Evolutionary conservation across 257 asterid genomes (phyloP), one percentile per base, ranked within the genome.

Genomic region (Rauvolfia tetraphylla): DNA sequence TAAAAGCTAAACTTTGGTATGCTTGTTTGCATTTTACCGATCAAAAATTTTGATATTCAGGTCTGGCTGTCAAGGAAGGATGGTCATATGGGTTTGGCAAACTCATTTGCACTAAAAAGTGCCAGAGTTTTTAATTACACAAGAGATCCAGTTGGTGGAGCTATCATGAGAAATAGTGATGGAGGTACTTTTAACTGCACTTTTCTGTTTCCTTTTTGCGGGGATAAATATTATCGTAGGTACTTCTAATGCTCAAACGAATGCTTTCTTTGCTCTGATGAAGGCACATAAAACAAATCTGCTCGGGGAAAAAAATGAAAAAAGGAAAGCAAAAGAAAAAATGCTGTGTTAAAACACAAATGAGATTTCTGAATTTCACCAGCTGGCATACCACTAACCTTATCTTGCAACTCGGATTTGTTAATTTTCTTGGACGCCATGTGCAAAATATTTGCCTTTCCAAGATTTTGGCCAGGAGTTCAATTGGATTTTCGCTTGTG

Each of bases 31-130:
- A 57, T 51, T 61, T 7, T 74, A 72, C 63, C 0, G 7, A 79
- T 81, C 14, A 39, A 68, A 53, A 41, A 68, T 42, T 56, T 73
- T 78, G 42, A n/a, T 78, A 36, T 79, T 80, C 83, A 95, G 99
- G 96, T 95, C 42, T 95, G 98, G 98, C 77, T 95, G 75, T 56
- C 89, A 65, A 90, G 99, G 88, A 90, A 86, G 91, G 99, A 95
- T 91, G 99, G 99, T 68, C 99, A 95, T 84, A 92, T 95, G 97
- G 98, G 98, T 78, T 86, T 95, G 85, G 98, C 98, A 58, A 95
- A 95, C 87, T 81, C 96, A n/a, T 59, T 84, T 74, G 97, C 99
- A 48, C 92, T 95, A 70, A 88, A 84, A 36, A 20, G 88, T 84
- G 97, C 97, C 49, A 89, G 93, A 77, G 80, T 92, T 84, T 82